Evolutionary conservation across 805 yeast genomes (phyloP).

Genomic region (Schwanniomyces occidentalis): DNA sequence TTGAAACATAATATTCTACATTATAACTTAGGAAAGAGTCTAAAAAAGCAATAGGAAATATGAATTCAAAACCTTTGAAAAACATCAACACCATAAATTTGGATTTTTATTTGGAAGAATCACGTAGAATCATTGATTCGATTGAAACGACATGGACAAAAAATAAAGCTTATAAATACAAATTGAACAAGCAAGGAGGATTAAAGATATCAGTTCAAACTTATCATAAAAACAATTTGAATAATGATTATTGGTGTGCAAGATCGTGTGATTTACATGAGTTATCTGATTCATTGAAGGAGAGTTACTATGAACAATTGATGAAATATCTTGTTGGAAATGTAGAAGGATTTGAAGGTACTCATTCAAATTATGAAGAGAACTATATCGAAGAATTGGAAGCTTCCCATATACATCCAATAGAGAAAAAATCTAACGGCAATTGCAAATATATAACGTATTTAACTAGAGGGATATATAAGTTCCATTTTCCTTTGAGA

Average conservation of each 20-base stretch:
- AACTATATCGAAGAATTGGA: slow-evolving; percentile 35
- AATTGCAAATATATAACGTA: slow-evolving; percentile 17
- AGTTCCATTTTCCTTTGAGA: slow-evolving; percentile 37
- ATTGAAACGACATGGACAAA: slow-evolving; percentile 8
- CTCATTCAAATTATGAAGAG: slow-evolving; percentile 38
- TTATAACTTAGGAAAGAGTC: too few relatives aligned
- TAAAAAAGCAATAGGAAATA: slow-evolving; percentile 1
- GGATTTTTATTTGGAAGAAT: slow-evolving; percentile 1
- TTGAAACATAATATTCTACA: too few relatives aligned
- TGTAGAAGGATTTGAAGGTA: slow-evolving; percentile 11
- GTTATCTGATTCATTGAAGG: slow-evolving; percentile 5
- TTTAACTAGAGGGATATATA: slow-evolving; percentile 31
- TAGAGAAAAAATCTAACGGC: background rate
- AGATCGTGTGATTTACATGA: slow-evolving; percentile 11
- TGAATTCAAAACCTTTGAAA: slow-evolving; percentile 6
- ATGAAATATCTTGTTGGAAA: slow-evolving; percentile 16
- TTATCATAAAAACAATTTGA: slow-evolving; percentile 4
- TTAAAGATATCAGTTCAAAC: slow-evolving; percentile 6
- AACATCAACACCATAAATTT: slow-evolving; percentile 1
- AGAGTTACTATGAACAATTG: slow-evolving; percentile 7
- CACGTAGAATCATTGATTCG: slow-evolving; percentile 4
- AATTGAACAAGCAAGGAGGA: background rate
- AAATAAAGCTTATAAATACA: slow-evolving; percentile 4
- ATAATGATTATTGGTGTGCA: slow-evolving; percentile 15
- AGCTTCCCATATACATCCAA: slow-evolving; percentile 22